Percentiles rank a stretch among this genome's conserved stretches.
These are phyloP conservation scores for Salvia splendens DNA, from an alignment of 257 asterid genomes.

Conservation along the genomic window DNA sequence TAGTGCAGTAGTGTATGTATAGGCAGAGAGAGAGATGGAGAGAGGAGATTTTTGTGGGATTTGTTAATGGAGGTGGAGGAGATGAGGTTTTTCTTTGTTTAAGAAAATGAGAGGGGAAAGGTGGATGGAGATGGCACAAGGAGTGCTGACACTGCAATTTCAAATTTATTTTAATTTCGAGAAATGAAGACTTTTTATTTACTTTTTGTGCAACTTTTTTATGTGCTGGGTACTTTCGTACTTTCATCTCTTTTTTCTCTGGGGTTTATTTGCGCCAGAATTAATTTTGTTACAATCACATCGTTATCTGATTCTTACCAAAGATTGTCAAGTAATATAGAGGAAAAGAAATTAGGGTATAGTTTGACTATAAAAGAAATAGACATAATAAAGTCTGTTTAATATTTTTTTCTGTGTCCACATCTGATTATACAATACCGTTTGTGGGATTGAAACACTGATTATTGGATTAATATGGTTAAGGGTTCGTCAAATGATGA, in stretches of 20 bases:
- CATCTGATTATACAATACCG: too few species aligned
- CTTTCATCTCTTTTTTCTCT: conserved; percentile 22
- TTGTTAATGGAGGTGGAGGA: conserved; percentile 46
- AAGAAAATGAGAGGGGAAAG: conserved; percentile 33
- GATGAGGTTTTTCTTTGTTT: conserved; percentile 24
- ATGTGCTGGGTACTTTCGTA: conserved; percentile 20
- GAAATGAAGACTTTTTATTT: conserved; percentile 32
- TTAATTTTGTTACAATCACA: conserved; percentile 9
- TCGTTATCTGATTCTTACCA: conserved; percentile 3
- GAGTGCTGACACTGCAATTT: conserved; percentile 33
- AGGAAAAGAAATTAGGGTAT: too few species aligned
- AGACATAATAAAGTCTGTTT: too few species aligned
- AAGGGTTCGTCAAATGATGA: too few species aligned
- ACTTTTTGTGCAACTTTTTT: conserved; percentile 31
- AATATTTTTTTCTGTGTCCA: too few species aligned
- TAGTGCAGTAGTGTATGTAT: too few species aligned
- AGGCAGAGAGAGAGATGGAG: conserved; percentile 37
- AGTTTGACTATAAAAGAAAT: too few species aligned
- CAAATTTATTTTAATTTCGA: conserved; percentile 12
- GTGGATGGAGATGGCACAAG: conserved; percentile 36
- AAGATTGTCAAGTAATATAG: not conserved
- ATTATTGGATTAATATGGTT: too few species aligned
- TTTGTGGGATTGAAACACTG: too few species aligned
- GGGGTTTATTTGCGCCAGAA: conserved; percentile 18
- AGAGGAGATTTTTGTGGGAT: conserved; percentile 36